These are phyloP conservation scores for Euphrasia confusa DNA, from an alignment of 257 asterid species.

Conservation along the genomic window DNA sequence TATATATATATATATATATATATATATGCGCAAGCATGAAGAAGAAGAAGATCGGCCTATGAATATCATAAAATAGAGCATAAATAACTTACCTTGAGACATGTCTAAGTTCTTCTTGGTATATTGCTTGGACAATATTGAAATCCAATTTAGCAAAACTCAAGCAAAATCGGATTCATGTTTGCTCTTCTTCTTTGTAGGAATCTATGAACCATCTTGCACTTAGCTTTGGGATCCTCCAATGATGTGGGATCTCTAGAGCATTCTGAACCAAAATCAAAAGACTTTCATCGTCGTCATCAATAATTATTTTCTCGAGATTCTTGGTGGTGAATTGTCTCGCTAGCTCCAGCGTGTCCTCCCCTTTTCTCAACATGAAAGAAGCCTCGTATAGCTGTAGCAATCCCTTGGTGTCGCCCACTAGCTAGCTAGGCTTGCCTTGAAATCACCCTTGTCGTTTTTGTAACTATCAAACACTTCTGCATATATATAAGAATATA, in stretches of 20 bases:
- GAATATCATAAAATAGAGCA: no score
- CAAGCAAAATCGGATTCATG: slow-evolving; percentile 31
- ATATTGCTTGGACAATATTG: slow-evolving; percentile 40
- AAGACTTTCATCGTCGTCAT: slow-evolving; percentile 5
- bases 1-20: no score
- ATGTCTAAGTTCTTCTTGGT: slow-evolving; percentile 34
- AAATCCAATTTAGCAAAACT: slow-evolving; percentile 40
- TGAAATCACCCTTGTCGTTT: no score
- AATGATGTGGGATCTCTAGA: no score
- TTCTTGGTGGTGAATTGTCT: slow-evolving; percentile 7
- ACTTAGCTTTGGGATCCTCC: no score
- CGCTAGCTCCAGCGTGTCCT: no score
- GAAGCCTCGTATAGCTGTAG: slow-evolving; percentile 53
- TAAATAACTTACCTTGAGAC: slow-evolving; percentile 25
- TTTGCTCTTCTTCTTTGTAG: slow-evolving; percentile 23
- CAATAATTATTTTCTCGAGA: slow-evolving; percentile 21
- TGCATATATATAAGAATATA: neutral
- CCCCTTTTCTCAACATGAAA: slow-evolving; percentile 32
- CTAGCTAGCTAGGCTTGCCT: neutral
- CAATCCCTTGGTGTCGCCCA: slow-evolving; percentile 11
- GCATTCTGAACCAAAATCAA: no score
- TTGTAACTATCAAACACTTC: no score
- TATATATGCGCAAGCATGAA: no score
- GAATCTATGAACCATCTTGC: slow-evolving; percentile 24
- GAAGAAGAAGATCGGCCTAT: no score